These are phyloP conservation scores for Penicillium sp. DNA, from an alignment of 2,329 filamentous ascomycete genomes.

Conservation along the genomic window DNA sequence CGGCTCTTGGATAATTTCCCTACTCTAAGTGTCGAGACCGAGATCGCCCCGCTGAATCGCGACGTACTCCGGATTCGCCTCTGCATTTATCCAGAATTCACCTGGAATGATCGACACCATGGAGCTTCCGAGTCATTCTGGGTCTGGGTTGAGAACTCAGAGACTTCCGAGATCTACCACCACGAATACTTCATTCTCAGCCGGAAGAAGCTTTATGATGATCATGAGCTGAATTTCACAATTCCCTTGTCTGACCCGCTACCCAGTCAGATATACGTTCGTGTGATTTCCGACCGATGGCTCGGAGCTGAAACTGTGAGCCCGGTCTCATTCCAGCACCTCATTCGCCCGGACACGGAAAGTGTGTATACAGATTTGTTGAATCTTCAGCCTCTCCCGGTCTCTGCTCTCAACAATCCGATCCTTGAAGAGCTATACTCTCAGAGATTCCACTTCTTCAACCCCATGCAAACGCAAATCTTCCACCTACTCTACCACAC, in stretches of 20 bases:
- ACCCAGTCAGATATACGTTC: slow-evolving; percentile 93
- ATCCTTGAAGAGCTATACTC: slow-evolving; percentile 85
- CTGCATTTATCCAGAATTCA: slow-evolving; percentile 84
- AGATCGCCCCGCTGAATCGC: slow-evolving; percentile 93
- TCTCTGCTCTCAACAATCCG: slow-evolving; percentile 85
- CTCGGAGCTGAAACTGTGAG: slow-evolving; percentile 94
- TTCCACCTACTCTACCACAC: slow-evolving; percentile 98
- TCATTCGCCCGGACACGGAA: slow-evolving; percentile 96
- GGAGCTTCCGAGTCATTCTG: slow-evolving; percentile 96
- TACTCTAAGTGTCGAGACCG: slow-evolving; percentile 84
- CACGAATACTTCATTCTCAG: slow-evolving; percentile 96
- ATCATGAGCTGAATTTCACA: slow-evolving; percentile 97
- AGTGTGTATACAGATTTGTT: slow-evolving; percentile 95
- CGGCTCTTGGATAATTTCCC: slow-evolving; percentile 89
- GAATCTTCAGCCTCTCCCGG: slow-evolving; percentile 85
- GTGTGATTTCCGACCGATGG: slow-evolving; percentile 94
- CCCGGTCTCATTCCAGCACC: slow-evolving; percentile 94
- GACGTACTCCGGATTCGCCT: slow-evolving; percentile 93
- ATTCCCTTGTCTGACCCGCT: slow-evolving; percentile 93
- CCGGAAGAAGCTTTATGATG: slow-evolving; percentile 85
- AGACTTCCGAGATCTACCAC: slow-evolving; percentile 96
- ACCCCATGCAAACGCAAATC: slow-evolving; percentile 98
- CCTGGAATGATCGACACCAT: slow-evolving; percentile 92
- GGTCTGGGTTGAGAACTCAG: slow-evolving; percentile 98
- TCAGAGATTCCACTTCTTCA: slow-evolving; percentile 92